These are phyloP conservation scores for Sugiyamaella neomexicana DNA, from an alignment of 1,139 yeast genomes.

Conservation along the genomic window DNA sequence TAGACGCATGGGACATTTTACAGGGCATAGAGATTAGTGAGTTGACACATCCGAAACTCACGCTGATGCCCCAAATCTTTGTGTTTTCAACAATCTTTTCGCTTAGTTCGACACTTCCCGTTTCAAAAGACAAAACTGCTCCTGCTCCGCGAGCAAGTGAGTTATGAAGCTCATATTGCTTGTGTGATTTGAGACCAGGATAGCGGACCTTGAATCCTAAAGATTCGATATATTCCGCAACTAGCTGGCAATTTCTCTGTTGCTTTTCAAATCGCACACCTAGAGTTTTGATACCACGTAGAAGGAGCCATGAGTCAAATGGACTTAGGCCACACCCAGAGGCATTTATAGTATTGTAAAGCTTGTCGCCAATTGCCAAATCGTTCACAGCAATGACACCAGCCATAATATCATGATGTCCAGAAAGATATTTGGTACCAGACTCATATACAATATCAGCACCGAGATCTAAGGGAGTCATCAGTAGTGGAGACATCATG, in stretches of 20 bases:
- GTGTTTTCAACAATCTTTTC: slow-evolving; percentile 76
- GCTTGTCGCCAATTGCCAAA: slow-evolving; percentile 60
- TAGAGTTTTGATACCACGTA: slow-evolving; percentile 84
- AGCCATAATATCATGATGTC: slow-evolving; percentile 96
- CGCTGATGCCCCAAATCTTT: slow-evolving; percentile 82
- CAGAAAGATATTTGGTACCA: slow-evolving; percentile 87
- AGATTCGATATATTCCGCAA: slow-evolving; percentile 69
- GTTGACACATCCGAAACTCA: slow-evolving; percentile 92
- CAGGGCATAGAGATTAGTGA: slow-evolving; percentile 84
- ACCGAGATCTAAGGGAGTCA: slow-evolving; percentile 82
- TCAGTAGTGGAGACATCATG: slow-evolving; percentile 88
- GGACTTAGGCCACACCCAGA: slow-evolving; percentile 92
- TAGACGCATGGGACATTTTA: slow-evolving; percentile 95
- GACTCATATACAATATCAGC: slow-evolving; percentile 91
- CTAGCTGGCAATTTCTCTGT: slow-evolving; percentile 69
- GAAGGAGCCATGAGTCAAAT: slow-evolving; percentile 83
- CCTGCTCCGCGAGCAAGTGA: slow-evolving; percentile 84
- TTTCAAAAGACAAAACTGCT: slow-evolving; percentile 84
- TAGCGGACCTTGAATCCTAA: slow-evolving; percentile 68
- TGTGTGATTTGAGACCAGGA: slow-evolving; percentile 81
- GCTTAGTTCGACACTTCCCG: slow-evolving; percentile 67
- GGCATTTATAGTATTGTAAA: slow-evolving; percentile 79
- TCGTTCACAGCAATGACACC: slow-evolving; percentile 78
- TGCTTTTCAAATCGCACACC: slow-evolving; percentile 85
- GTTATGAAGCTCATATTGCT: slow-evolving; percentile 75